phyloP scores from a whole-genome alignment of 1,284 basidiomycete genomes.

The Melanopsichium pennsylvanicum region DNA sequence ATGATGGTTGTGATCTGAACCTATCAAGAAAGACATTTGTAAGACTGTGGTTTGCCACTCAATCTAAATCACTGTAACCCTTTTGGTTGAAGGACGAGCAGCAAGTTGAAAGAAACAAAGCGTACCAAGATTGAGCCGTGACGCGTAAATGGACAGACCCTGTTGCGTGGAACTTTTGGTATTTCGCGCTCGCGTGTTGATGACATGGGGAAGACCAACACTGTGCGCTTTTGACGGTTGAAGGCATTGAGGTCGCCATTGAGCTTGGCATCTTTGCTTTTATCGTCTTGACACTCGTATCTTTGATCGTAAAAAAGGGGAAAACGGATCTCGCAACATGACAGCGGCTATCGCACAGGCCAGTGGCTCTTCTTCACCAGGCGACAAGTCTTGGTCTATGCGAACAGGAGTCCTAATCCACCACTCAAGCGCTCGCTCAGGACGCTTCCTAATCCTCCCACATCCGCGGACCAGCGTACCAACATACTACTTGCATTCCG shows the following conservation, averaged over 20 bases:
- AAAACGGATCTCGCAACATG: background rate
- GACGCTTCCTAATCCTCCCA: constrained; percentile 33
- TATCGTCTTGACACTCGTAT: background rate
- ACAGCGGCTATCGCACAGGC: background rate
- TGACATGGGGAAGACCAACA: constrained; percentile 26
- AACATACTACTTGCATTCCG: constrained; percentile 25
- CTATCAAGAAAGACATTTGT: too few relatives aligned
- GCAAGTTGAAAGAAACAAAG: too few relatives aligned
- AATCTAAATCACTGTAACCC: too few relatives aligned
- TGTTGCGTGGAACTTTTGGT: background rate
- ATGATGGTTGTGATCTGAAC: too few relatives aligned
- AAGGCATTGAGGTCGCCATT: background rate
- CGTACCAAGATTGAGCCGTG: constrained; percentile 2
- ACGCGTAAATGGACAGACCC: constrained; percentile 40
- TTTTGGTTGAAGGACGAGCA: too few relatives aligned
- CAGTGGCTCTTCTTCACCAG: background rate
- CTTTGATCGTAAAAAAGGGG: background rate
- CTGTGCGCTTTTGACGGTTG: constrained; percentile 3
- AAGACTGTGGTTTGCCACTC: too few relatives aligned
- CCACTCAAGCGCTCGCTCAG: constrained; percentile 4
- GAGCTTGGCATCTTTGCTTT: background rate
- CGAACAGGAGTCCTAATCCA: constrained; percentile 33
- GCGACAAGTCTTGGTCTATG: background rate
- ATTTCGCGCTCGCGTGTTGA: constrained; percentile 7
- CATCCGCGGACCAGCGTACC: constrained; percentile 32